A percentile compares a stretch with the other conserved stretches of the same genome.
Conservation (phyloP, 2,329 filamentous ascomycete genomes). For the Corniculantispora saksenae region DNA sequence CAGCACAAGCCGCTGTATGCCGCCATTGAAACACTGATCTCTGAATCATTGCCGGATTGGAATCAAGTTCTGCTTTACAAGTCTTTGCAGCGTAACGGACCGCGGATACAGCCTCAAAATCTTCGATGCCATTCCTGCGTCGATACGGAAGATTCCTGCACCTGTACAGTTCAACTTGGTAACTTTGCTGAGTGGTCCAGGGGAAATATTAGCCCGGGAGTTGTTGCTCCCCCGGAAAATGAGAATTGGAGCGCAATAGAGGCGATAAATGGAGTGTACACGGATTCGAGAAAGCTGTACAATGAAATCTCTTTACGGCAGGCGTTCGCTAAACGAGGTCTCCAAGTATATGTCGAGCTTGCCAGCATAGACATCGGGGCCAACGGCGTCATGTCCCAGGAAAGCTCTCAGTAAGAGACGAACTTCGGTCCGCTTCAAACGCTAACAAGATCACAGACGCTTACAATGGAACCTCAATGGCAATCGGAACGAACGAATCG, state of each 20-base stretch:
- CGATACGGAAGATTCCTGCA: background rate
- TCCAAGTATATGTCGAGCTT: background rate
- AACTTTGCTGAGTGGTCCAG: background rate
- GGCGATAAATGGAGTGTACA: background rate
- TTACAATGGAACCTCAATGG: background rate
- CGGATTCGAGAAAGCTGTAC: background rate
- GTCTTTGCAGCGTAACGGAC: background rate
- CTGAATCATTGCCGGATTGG: background rate
- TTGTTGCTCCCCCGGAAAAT: background rate
- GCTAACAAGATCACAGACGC: background rate
- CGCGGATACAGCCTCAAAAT: background rate
- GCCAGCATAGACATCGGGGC: background rate
- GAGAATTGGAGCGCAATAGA: background rate
- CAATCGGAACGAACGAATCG: constrained; percentile 5
- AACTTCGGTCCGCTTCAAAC: background rate
- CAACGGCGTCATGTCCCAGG: background rate
- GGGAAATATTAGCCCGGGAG: background rate
- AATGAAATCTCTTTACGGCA: background rate
- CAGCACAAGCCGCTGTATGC: background rate
- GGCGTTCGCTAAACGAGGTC: background rate
- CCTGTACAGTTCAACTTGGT: background rate
- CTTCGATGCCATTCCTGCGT: background rate
- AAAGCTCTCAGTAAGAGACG: background rate
- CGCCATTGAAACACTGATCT: background rate
- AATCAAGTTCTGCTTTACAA: background rate